Evolutionary conservation across 2,329 filamentous ascomycete genomes (phyloP), one percentile per base, ranked within the genome.

Genomic region (Alternaria atra): DNA sequence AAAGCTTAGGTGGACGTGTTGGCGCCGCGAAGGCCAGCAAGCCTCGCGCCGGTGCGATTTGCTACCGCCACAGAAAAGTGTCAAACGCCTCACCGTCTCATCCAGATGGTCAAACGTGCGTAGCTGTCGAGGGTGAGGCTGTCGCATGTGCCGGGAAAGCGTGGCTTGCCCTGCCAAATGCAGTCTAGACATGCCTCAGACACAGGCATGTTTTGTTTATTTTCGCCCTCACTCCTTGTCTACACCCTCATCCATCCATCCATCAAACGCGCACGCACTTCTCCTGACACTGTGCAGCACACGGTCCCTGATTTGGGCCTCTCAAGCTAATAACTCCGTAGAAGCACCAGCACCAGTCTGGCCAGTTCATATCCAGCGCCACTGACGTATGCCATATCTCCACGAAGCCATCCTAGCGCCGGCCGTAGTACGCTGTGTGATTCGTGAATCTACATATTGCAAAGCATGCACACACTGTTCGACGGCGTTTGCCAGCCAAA

Each of bases 1-100:
- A 48, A 55, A 60, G 60, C 60, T 63, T 60, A 50, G 46, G 46
- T 35, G 47, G 60, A 52, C 60, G 40, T 25, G 30, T 50, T 58
- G 43, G 58, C 53, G 58, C 48, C 52, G 35, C 44, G 27, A n/a
- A 50, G 35, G 54, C 32, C 46, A 30, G 44, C 48, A 53, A 52
- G 48, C 34, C 40, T 46, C 40, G 30, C 47, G n/a, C 55, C 48
- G 35, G 55, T 32, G 23, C 20, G 15, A 54, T 53, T 46, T 53
- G 55, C 40, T 40, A 43, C 51, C 29, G 17, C 48, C 40, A 20
- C 43, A 40, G 27, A 52, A 39, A 23, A 48, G 35, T n/a, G 54
- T 46, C 58, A 57, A 57, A 57, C 58, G 44, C 40, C 25, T 47
- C 39, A 30, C 37, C 46, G 46, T 57, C 53, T 39, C 46, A 52